Evolutionary conservation across 371 early-diverging fungal species (phyloP), one percentile per base, ranked within the genome.

Genomic region (Actinomucor elegans): DNA sequence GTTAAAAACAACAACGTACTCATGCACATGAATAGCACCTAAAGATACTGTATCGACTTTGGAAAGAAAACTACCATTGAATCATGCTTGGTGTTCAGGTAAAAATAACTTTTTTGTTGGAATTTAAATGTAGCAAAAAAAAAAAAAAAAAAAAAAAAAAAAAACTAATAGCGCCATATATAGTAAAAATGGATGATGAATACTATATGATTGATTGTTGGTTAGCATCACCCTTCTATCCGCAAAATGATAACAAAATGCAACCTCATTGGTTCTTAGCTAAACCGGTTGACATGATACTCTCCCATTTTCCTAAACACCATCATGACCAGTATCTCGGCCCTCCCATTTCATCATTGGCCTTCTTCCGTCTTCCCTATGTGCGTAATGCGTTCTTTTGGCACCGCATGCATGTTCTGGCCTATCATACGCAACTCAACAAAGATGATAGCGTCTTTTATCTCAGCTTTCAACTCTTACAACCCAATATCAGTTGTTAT

Each of bases 61-160:
- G 29, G 42, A 18, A 61, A 74, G 26, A 62, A 73, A 20, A 6
- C 55, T 73, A 7, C 57, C 62, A 1, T 55, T 70, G 0, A 84
- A 83, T 36, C 85, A 85, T 64, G 85, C 79, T 17, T 85, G 85
- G 85, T 79, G 78, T 53, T 67, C 78, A 20, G 71, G 77, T 77
- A 65, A n/a, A 11, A 21, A 1, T 21, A 38, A 2, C 7, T 9
- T 2, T 10, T 4, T 20, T 38, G 18, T 4, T n/a, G n/a, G n/a
- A n/a, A n/a, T n/a, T n/a, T n/a, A 32, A 28, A 3, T 11, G 17
- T 21, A 24, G 5, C 3, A 48, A 35, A 0, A 23, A 26, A 41
- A 41, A 41, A 41, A 41, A 23, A 21, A 23, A 41, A n/a, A n/a
- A n/a, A n/a, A n/a, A n/a, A n/a, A n/a, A n/a, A n/a, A n/a, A n/a